A percentile compares a stretch with the other conserved stretches of the same genome.
These are phyloP conservation scores for Scheffersomyces quercinus DNA, from an alignment of 1,139 yeast genomes.

Conservation along the genomic window DNA sequence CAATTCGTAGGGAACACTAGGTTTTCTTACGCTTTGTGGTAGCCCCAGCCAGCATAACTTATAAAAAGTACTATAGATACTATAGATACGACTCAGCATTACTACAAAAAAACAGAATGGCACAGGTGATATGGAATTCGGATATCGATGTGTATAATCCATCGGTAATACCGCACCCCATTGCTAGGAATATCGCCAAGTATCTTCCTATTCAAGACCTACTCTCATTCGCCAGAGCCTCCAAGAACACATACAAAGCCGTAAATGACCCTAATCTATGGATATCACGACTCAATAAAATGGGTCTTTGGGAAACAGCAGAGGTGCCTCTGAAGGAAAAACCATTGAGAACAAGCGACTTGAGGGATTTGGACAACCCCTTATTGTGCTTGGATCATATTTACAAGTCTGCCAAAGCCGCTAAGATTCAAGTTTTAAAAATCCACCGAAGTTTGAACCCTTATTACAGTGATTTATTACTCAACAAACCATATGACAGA, in stretches of 20 bases:
- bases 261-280: slow-evolving; percentile 48
- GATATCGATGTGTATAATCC: slow-evolving; percentile 50
- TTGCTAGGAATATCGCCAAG: slow-evolving; percentile 38
- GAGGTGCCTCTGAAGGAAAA: slow-evolving; percentile 7
- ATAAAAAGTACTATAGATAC: too few species aligned
- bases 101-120: slow-evolving; percentile 24
- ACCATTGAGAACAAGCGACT: slow-evolving; percentile 4
- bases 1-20: too few species aligned
- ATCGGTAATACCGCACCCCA: slow-evolving; percentile 41
- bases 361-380: slow-evolving; percentile 22
- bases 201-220: slow-evolving; percentile 40
- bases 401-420: slow-evolving; percentile 40
- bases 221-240: slow-evolving; percentile 35
- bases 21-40: too few species aligned
- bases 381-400: slow-evolving; percentile 41
- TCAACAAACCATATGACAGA: slow-evolving; percentile 49
- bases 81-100: not conserved
- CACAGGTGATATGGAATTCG: slow-evolving; percentile 50
- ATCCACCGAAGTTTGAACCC: slow-evolving; percentile 45
- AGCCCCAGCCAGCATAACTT: too few species aligned
- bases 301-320: slow-evolving; percentile 50
- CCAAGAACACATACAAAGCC: slow-evolving; percentile 39
- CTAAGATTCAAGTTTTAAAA: slow-evolving; percentile 43
- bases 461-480: slow-evolving; percentile 47
- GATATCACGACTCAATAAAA: slow-evolving; percentile 47